Conservation (phyloP, 768 basidiomycete genomes). For the Leccinum aurantiacum region DNA sequence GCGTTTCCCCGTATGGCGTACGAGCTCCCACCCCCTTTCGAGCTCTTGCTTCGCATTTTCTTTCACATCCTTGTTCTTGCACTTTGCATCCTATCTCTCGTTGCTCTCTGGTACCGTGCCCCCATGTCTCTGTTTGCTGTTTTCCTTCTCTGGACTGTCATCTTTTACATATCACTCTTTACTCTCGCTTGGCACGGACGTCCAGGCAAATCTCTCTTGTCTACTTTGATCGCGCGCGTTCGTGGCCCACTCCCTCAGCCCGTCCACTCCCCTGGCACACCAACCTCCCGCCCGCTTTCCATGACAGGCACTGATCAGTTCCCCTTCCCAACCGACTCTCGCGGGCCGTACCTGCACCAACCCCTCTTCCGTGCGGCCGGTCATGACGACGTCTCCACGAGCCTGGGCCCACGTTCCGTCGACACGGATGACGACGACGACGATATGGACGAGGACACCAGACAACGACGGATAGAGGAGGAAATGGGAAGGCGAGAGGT, state of each 20-base stretch:
- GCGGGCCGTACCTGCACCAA: conserved; percentile 68
- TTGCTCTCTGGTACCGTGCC: conserved; percentile 58
- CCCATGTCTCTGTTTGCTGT: conserved; percentile 57
- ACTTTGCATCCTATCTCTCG: conserved; percentile 54
- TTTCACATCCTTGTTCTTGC: conserved; percentile 61
- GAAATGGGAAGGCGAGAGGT: conserved; percentile 83
- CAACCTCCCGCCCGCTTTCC: conserved; percentile 41
- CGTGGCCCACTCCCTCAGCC: conserved; percentile 35
- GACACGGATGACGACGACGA: conserved; percentile 65
- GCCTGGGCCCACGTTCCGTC: conserved; percentile 45
- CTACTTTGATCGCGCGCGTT: conserved; percentile 47
- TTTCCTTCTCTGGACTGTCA: conserved; percentile 60
- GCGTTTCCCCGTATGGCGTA: conserved; percentile 23
- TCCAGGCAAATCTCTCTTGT: conserved; percentile 57
- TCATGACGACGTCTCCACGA: conserved; percentile 42
- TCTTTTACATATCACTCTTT: conserved; percentile 57
- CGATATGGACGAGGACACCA: conserved; percentile 71
- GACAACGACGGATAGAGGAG: conserved; percentile 74
- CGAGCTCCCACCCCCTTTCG: conserved; percentile 39
- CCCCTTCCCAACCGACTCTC: conserved; percentile 43
- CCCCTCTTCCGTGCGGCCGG: conserved; percentile 54
- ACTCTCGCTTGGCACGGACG: conserved; percentile 56
- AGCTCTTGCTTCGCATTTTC: conserved; percentile 46
- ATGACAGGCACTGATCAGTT: conserved; percentile 41
- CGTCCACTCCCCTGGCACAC: conserved; percentile 35